These are phyloP conservation scores for Puccinia triticina DNA, from an alignment of 1,284 basidiomycete genomes.

Conservation along the genomic window DNA sequence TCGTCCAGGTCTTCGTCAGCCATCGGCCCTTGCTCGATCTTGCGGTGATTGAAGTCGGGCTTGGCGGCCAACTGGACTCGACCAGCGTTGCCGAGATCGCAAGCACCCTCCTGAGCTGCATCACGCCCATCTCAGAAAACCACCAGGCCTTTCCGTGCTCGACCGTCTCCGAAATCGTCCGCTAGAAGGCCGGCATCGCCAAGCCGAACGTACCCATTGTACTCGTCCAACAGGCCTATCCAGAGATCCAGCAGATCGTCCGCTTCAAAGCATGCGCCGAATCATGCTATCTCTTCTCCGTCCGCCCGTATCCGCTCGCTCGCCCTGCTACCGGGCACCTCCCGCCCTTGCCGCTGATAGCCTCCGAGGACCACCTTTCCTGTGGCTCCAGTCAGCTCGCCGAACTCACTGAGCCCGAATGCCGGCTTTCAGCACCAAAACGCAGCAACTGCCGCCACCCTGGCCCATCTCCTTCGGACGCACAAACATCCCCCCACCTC, in stretches of 20 bases:
- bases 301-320: constrained; percentile 54
- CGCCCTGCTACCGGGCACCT: neutral
- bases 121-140: constrained; percentile 86
- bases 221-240: constrained; percentile 69
- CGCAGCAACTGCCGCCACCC: constrained; percentile 70
- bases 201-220: constrained; percentile 72
- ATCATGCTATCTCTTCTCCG: neutral
- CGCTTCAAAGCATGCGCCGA: constrained; percentile 52
- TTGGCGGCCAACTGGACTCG: constrained; percentile 89
- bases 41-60: constrained; percentile 87
- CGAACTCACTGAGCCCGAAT: constrained; percentile 65
- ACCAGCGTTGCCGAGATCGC: constrained; percentile 77
- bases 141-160: constrained; percentile 86
- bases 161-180: constrained; percentile 74
- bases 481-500: constrained; percentile 60
- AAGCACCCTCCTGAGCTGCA: constrained; percentile 73
- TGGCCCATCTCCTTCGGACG: constrained; percentile 69
- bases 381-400: constrained; percentile 52
- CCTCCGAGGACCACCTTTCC: neutral
- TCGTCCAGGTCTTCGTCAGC: constrained; percentile 76
- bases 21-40: constrained; percentile 68
- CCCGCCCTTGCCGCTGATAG: constrained; percentile 29
- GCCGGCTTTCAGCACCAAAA: constrained; percentile 84
- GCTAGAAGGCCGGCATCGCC: constrained; percentile 82
- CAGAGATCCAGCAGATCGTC: constrained; percentile 61